Evolutionary conservation across 2,329 filamentous ascomycete genomes (phyloP), one percentile per base, ranked within the genome.

Genomic region (Sphaerulina populicola): DNA sequence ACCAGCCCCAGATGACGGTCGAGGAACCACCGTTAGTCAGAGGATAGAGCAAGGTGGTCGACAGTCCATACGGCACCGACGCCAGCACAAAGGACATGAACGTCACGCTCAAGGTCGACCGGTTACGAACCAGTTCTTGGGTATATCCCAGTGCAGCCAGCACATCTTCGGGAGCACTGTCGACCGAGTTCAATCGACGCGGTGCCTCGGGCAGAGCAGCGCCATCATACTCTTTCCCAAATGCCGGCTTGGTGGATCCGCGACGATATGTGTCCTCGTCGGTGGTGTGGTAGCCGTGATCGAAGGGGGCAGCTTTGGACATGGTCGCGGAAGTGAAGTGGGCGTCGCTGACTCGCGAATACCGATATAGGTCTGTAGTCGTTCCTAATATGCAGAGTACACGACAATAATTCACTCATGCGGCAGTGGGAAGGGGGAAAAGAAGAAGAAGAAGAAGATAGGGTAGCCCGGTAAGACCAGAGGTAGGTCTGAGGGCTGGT

Each of bases 1-100:
- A 69, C 81, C 83, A 86, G 38, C 82, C 84, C 83, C 83, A 86
- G 64, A 88, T 82, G 62, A 87, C 80, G 63, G 80, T 78, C 53
- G 80, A 78, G 6, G 83, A 80, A 1, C 83, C 83, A 53, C 83
- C 83, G 56, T 79, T 80, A 51, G 78, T 71, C 38, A 86, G 68
- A 3, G 84, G 83, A 64, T 85, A 86, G 67, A 75, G 76, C 58
- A 87, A 67, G 6, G 82, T 87, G 1, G 84, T 88, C 40, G 82
- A 77, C 36, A 88, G 74, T 61, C 84, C 84, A 67, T 86, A 88
- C 8, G 84, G 84, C 55, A 87, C 85, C 2, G 83, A 83, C 43
- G 84, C 83, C 48, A 88, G 77, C 59, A 87, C 83, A 63, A 87
- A 88, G 55, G 81, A 84, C 82, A 85, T 86, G 74, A 85, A 85